These are phyloP conservation scores for Linnemannia hyalina DNA, from an alignment of 192 early-diverging fungal genomes.

Conservation along the genomic window DNA sequence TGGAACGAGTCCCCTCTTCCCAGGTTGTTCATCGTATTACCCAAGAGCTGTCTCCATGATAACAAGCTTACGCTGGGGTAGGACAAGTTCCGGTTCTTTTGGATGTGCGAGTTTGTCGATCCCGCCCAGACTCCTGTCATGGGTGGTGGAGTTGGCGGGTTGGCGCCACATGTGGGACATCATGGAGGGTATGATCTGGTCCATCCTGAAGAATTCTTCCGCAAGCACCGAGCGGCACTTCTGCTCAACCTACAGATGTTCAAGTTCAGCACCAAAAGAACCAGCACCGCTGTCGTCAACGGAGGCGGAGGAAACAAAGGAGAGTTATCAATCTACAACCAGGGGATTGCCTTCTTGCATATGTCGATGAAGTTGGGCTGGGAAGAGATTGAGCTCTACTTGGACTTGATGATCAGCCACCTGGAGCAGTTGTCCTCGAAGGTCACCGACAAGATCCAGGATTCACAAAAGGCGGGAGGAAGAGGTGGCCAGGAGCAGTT, in stretches of 20 bases:
- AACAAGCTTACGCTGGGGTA: neutral
- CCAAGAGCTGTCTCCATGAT: neutral
- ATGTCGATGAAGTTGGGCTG: neutral
- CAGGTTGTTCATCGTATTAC: neutral
- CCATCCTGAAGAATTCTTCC: neutral
- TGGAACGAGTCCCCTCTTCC: neutral
- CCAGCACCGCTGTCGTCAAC: neutral
- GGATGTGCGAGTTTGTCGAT: neutral
- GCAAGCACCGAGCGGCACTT: neutral
- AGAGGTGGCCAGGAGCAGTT: neutral
- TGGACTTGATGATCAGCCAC: slow-evolving; percentile 2
- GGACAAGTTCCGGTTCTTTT: slow-evolving; percentile 4
- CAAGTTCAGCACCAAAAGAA: neutral
- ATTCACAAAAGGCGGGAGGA: neutral
- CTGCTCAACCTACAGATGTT: neutral
- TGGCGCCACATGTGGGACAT: neutral
- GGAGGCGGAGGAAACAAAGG: neutral
- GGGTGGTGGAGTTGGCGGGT: too few relatives aligned
- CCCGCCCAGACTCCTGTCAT: neutral
- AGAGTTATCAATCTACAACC: neutral
- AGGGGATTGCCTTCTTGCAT: neutral
- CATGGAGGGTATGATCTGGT: neutral
- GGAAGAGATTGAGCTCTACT: neutral
- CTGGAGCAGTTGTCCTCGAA: neutral
- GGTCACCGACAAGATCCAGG: neutral